Evolutionary conservation across 345 rosid genomes (phyloP).

Genomic region (Euphorbia pulcherrima): DNA sequence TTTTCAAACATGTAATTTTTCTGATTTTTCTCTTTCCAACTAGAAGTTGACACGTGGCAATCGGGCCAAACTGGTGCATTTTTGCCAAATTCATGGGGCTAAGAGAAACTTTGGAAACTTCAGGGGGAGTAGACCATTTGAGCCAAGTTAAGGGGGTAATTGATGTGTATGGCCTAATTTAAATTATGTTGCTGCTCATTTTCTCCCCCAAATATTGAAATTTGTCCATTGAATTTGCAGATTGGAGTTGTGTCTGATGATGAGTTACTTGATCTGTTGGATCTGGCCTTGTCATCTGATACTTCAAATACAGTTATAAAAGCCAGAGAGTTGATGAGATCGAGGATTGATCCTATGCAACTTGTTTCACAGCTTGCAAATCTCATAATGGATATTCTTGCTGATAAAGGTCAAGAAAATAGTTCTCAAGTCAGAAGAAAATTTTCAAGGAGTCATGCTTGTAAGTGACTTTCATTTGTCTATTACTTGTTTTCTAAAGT

Average conservation of each 20-base stretch:
- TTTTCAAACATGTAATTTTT: too few species aligned
- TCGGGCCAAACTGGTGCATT: too few species aligned
- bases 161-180: too few species aligned
- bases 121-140: too few species aligned
- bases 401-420: constrained; percentile 57
- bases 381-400: constrained; percentile 87
- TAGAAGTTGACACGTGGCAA: too few species aligned
- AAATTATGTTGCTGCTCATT: neutral
- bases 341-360: constrained; percentile 93
- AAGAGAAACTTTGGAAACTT: too few species aligned
- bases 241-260: constrained; percentile 92
- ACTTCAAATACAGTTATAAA: constrained; percentile 84
- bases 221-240: constrained; percentile 37
- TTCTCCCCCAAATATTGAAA: constrained; percentile 12
- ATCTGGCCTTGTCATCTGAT: constrained; percentile 86
- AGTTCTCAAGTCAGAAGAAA: constrained; percentile 54
- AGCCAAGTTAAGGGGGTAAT: too few species aligned
- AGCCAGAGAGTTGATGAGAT: constrained; percentile 92
- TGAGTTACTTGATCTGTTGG: constrained; percentile 85
- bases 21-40: too few species aligned
- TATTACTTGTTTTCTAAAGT: neutral
- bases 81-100: too few species aligned
- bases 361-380: constrained; percentile 86
- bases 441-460: constrained; percentile 52
- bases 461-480: constrained; percentile 37